Evolutionary conservation across 1,284 basidiomycete species (phyloP), one percentile per base, ranked within the genome.

Genomic region (Leccinum griseonigrum): DNA sequence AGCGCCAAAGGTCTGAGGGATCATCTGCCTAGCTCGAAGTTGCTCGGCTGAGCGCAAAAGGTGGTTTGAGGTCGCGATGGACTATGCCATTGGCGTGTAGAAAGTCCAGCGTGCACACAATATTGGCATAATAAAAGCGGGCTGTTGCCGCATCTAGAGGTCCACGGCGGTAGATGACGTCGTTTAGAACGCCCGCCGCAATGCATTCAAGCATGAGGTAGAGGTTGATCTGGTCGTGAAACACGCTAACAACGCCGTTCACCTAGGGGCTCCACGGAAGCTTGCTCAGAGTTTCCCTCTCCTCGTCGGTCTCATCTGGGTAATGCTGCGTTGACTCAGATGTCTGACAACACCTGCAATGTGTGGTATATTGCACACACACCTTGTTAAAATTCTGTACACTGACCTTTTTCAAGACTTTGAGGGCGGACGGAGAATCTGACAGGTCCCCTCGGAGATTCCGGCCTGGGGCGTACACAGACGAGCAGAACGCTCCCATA

Each of bases 61-160:
- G 22, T 9, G 91, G 91, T 73, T 95, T 94, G 68, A 95, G 81
- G 71, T 95, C 91, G n/a, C 91, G 83, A 73, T 95, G 94, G 4
- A 91, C 85, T 65, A 94, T 85, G 61, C 86, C 86, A 64, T 88
- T 82, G 38, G 74, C 78, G 68, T 91, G 90, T 2, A 96, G 76
- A 73, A 91, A 91, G 58, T 87, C 84, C 60, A 94, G 78, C 0
- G 84, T 91, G 54, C 83, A 84, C 51, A 87, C 85, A 69, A 94
- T 78, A 64, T 85, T 86, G 29, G 79, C 71, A 65, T 80, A 81
- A 69, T 84, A 86, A 70, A 87, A 87, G 5, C 75, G 72, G 7
- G 76, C 74, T 0, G 66, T 69, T 1, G 66, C 54, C 29, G 75
- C 64, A 8, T 74, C 68, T 2, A 83, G 64, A 1, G 76, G 77